Evolutionary conservation across 257 asterid genomes (phyloP), one percentile per base, ranked within the genome.

Genomic region (Marsdenia floribunda): DNA sequence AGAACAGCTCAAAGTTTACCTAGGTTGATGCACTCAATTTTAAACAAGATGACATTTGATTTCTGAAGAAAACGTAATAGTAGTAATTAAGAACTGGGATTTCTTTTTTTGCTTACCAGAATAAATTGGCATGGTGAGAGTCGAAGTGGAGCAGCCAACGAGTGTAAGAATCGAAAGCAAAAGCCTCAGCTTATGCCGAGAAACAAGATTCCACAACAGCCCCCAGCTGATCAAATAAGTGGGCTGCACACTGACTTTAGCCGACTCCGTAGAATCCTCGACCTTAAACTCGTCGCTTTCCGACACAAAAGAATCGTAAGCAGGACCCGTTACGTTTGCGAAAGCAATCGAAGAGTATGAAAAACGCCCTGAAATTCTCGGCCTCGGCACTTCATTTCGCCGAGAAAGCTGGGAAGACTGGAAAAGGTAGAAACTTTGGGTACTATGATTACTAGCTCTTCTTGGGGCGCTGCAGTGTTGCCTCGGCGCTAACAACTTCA

Each of bases 261-360:
- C 80, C 46, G 57, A 52, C 49, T 68, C 77, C 66, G 74, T 76
- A 3, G 88, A 74, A 57, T 75, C 91, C 44, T 88, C 86, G 52
- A 85, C 71, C 75, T 83, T 89, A n/a, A 91, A 93, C 35, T 89
- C 89, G 67, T 76, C 83, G 57, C 77, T 82, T 63, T 88, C 97
- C 14, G 96, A 80, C 46, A 86, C 93, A 73, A 85, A 79, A 26
- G 91, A 87, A 52, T 93, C 98, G 68, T 88, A 87, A 82, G 89
- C 95, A 6, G 97, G 96, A 44, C 96, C 96, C 0, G 96, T 84
- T 37, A 92, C 90, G 33, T 91, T 88, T 37, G 97, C 97, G 7
- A 82, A 82, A 19, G 76, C 61, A 65, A 80, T 22, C 70, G 77
- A 67, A 70, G 54, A 64, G 53, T 70, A 80, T 10, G 69, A 53